Base-by-base conservation (phyloP, 306 rosid species). In the Malus asiatica region DNA sequence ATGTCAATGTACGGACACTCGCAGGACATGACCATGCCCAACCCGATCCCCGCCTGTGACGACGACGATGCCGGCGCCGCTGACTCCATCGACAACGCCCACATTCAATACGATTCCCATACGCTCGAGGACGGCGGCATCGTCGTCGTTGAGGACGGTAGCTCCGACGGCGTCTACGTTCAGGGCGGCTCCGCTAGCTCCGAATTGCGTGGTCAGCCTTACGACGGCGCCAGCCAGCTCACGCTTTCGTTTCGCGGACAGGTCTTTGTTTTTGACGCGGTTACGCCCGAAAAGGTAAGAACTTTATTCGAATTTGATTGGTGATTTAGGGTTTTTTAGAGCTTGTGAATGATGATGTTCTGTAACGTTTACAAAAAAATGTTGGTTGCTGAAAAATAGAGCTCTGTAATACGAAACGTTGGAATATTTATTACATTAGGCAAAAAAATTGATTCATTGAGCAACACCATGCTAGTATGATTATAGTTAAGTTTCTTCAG, bases 211-310 rank as follows among this genome's bases (percentile, higher is more conserved):
- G 68, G 79, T 44, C 93, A 80, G 40, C 89, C 85, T 46, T 63
- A 66, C 72, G 93, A 91, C 11, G 91, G 86, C 59, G 77, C 92
- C 60, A 91, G 90, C 68, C 97, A 93, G 87, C 96, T 93, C 77
- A 89, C 98, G 46, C 97, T 93, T 72, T 89, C 98, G 29, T 93
- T 93, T 81, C 98, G 91, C 0, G 98, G 98, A 58, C 97, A 93
- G 85, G 96, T 93, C 27, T 93, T 88, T 76, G 97, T 93, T 25
- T 93, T 91, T 38, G 98, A 93, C 79, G 78, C 92, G 6, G 97
- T 93, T 68, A 85, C 98, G 23, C 96, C 98, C 18, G 96, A 93
- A 7, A 91, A 93, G 96, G 98, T 83, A 13, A 68, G 45, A 32
- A 63, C 60, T 58, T 22, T 45, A 3, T 42, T 65, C 59, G 71